These are phyloP conservation scores for Fraxinus greggii DNA, from an alignment of 305 asterid genomes.

Conservation along the genomic window DNA sequence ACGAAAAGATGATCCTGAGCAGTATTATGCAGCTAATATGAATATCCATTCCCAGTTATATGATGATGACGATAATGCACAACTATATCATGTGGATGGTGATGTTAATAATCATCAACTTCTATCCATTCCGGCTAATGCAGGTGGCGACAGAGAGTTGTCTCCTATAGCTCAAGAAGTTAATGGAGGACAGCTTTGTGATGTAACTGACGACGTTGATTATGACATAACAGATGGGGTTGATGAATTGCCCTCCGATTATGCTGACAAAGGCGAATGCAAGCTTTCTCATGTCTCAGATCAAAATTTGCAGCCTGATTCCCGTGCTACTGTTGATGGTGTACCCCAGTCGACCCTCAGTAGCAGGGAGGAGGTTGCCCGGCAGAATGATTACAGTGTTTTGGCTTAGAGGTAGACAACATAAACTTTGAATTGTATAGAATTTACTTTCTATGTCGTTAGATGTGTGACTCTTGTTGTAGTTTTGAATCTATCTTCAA, in stretches of 20 bases:
- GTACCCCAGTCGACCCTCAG: slow-evolving; percentile 52
- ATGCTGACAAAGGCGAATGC: slow-evolving; percentile 31
- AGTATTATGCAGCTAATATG: slow-evolving; percentile 36
- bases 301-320: slow-evolving; percentile 33
- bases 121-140: slow-evolving; percentile 29
- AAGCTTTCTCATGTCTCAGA: slow-evolving; percentile 38
- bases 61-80: slow-evolving; percentile 35
- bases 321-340: slow-evolving; percentile 36
- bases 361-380: slow-evolving; percentile 56
- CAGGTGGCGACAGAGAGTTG: slow-evolving; percentile 22
- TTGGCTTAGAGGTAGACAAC: slow-evolving; percentile 35
- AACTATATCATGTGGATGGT: slow-evolving; percentile 37
- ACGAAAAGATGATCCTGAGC: slow-evolving; percentile 65
- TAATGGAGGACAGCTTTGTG: slow-evolving; percentile 47
- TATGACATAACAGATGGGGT: slow-evolving; percentile 11
- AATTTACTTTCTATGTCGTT: slow-evolving; percentile 14
- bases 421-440: background rate
- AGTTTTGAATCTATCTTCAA: background rate
- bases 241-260: slow-evolving; percentile 11
- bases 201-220: slow-evolving; percentile 32
- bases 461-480: slow-evolving; percentile 11
- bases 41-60: slow-evolving; percentile 35
- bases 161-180: slow-evolving; percentile 36
- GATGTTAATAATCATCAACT: slow-evolving; percentile 36
- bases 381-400: slow-evolving; percentile 51